These are phyloP conservation scores for Cladosporium sp. DNA, from an alignment of 2,329 filamentous ascomycete species.

Conservation along the genomic window DNA sequence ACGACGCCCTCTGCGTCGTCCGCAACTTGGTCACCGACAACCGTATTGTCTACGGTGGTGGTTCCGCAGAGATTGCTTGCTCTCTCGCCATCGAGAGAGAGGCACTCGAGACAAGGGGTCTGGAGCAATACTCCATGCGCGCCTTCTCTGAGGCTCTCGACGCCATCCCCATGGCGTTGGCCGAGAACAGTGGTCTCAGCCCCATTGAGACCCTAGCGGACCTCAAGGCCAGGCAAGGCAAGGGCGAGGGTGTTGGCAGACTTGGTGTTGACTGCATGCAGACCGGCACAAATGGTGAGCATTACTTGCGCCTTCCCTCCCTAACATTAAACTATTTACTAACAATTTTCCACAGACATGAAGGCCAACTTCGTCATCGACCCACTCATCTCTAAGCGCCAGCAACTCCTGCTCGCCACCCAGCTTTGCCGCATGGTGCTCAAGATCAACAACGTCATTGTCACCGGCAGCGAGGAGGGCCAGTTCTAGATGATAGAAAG, in stretches of 20 bases:
- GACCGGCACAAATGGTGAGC: constrained; percentile 78
- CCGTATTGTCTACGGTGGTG: constrained; percentile 95
- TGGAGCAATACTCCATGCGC: constrained; percentile 98
- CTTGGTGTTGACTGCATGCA: constrained; percentile 98
- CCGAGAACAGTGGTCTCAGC: constrained; percentile 95
- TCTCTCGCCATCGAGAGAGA: constrained; percentile 94
- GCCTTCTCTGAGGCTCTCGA: constrained; percentile 96
- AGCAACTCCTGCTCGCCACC: constrained; percentile 93
- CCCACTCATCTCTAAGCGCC: constrained; percentile 95
- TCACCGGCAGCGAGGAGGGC: constrained; percentile 81
- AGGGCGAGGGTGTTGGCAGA: constrained; percentile 70
- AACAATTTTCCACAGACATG: constrained; percentile 68
- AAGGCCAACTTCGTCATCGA: constrained; percentile 97
- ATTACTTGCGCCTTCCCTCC: not conserved
- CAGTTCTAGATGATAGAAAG: constrained; percentile 63
- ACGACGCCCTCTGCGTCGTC: constrained; percentile 96
- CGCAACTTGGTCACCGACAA: constrained; percentile 95
- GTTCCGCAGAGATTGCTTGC: constrained; percentile 95
- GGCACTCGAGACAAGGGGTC: constrained; percentile 84
- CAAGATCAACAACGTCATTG: constrained; percentile 94
- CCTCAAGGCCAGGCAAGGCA: constrained; percentile 95
- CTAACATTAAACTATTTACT: not conserved
- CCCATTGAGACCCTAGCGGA: constrained; percentile 93
- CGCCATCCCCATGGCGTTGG: constrained; percentile 88
- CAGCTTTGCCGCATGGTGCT: constrained; percentile 98